Conservation (phyloP, 257 asterid genomes). For the Scutellaria minor region DNA sequence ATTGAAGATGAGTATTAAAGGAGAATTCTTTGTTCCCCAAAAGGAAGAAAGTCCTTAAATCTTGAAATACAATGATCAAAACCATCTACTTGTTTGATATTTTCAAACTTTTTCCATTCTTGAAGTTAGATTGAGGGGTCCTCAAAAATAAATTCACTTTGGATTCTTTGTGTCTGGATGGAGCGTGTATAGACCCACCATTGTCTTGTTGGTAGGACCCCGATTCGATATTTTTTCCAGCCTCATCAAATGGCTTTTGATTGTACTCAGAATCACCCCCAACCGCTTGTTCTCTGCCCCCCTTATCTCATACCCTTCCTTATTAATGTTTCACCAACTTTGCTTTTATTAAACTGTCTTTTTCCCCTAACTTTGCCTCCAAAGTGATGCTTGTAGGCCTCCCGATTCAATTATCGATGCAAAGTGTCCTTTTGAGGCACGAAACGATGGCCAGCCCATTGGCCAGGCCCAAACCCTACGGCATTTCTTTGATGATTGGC, state of each 20-base stretch:
- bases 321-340: conserved; percentile 36
- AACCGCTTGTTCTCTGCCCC: conserved; percentile 44
- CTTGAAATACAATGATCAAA: conserved; percentile 37
- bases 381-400: conserved; percentile 49
- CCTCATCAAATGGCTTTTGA: conserved; percentile 34
- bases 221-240: conserved; percentile 31
- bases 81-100: conserved; percentile 43
- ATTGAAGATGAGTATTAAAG: conserved; percentile 25
- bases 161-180: conserved; percentile 37
- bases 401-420: conserved; percentile 42
- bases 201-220: conserved; percentile 49
- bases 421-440: conserved; percentile 43
- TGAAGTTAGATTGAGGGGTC: conserved; percentile 41
- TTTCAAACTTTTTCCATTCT: conserved; percentile 39
- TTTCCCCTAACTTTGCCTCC: conserved; percentile 24
- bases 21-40: conserved; percentile 56
- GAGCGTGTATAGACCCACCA: conserved; percentile 47
- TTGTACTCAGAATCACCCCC: conserved; percentile 50
- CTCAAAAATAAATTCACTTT: conserved; percentile 42
- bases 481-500: conserved; percentile 90
- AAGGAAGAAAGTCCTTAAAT: conserved; percentile 59
- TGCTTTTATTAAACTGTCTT: not conserved
- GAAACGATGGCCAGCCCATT: conserved; percentile 39
- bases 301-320: not conserved
- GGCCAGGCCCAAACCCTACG: conserved; percentile 49